Conservation (phyloP, 768 basidiomycete genomes). For the Amanita pseudoporphyria region DNA sequence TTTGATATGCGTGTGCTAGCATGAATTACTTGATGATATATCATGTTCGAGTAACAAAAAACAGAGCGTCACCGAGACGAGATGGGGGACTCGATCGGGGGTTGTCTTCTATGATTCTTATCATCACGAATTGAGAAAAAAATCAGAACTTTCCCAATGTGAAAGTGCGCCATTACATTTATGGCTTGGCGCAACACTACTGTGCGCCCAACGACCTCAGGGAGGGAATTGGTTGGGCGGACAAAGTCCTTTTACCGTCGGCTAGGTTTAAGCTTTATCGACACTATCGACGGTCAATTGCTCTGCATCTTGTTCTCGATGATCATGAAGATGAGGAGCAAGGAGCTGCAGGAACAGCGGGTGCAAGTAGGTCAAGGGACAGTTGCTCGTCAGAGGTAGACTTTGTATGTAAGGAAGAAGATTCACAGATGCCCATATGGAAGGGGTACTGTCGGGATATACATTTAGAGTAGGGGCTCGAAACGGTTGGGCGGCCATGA, state of each 20-base stretch:
- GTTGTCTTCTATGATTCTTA: not conserved
- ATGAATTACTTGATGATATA: too few relatives aligned
- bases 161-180: too few relatives aligned
- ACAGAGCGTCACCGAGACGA: too few relatives aligned
- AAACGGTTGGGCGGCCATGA: not conserved
- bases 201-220: too few relatives aligned
- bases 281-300: not conserved
- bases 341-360: slow-evolving; percentile 2
- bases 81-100: not conserved
- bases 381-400: not conserved
- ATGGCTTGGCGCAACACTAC: not conserved
- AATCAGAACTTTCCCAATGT: not conserved
- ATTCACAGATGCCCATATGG: not conserved
- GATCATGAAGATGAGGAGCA: slow-evolving; percentile 3
- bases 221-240: not conserved
- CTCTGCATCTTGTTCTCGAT: not conserved
- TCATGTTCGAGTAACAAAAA: not conserved
- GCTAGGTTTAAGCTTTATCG: not conserved
- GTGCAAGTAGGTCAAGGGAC: not conserved
- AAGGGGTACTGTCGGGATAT: not conserved
- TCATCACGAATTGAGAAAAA: not conserved
- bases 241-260: not conserved
- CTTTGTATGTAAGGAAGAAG: slow-evolving; percentile 3
- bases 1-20: too few relatives aligned
- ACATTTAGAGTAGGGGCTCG: not conserved